phyloP scores from a whole-genome alignment of 805 yeast species.

The Kodamaea sagamina region DNA sequence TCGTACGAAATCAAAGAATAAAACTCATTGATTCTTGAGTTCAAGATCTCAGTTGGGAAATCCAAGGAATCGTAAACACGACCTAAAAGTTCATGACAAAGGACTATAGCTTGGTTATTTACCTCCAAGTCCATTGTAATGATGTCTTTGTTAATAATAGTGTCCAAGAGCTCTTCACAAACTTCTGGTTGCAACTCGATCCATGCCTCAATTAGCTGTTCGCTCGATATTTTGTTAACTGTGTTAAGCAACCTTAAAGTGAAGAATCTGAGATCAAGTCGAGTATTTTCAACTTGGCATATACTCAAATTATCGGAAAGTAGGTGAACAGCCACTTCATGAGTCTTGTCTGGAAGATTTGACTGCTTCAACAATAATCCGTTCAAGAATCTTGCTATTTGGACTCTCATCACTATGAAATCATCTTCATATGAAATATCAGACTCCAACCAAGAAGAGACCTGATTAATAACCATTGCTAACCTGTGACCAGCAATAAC shows the following conservation, averaged over 20 bases:
- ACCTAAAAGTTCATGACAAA: constrained; percentile 39
- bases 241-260: constrained; percentile 41
- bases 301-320: constrained; percentile 48
- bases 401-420: constrained; percentile 54
- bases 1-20: constrained; percentile 31
- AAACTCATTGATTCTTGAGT: constrained; percentile 35
- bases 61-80: constrained; percentile 26
- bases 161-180: constrained; percentile 45
- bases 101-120: constrained; percentile 32
- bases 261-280: constrained; percentile 47
- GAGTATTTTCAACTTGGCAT: constrained; percentile 37
- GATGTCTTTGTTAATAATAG: constrained; percentile 33
- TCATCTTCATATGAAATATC: constrained; percentile 59
- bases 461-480: constrained; percentile 56
- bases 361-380: constrained; percentile 19
- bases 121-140: constrained; percentile 20
- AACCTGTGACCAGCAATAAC: constrained; percentile 65
- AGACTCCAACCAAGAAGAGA: constrained; percentile 61
- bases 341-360: constrained; percentile 33
- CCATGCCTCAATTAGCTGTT: constrained; percentile 22
- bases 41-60: constrained; percentile 31
- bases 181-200: constrained; percentile 38
- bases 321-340: constrained; percentile 39
- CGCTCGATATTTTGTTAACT: constrained; percentile 25
- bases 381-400: constrained; percentile 48